Percentiles rank a stretch among this genome's conserved stretches.
Conservation (phyloP, 2,329 filamentous ascomycete species). For the Rhinocladiella mackenziei region DNA sequence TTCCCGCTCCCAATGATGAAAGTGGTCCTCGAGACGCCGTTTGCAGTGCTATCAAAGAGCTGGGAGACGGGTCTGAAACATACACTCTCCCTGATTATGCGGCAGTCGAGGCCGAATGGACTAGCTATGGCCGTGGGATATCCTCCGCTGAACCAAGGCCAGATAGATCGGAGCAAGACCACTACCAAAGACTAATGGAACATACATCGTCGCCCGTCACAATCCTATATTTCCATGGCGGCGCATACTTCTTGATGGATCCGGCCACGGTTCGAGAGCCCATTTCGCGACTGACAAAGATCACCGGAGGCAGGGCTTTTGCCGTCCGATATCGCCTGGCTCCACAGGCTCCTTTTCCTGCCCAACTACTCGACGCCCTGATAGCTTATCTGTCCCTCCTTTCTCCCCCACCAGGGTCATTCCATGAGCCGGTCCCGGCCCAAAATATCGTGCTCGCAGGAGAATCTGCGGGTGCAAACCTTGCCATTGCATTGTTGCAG, state of each 20-base stretch:
- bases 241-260: conserved; percentile 45
- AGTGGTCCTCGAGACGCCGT: conserved; percentile 31
- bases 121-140: conserved; percentile 40
- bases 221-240: conserved; percentile 47
- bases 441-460: conserved; percentile 45
- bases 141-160: conserved; percentile 38
- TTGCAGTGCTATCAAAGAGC: conserved; percentile 37
- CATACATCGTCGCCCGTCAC: conserved; percentile 41
- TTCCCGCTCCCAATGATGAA: conserved; percentile 54
- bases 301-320: conserved; percentile 38
- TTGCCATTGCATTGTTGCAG: conserved; percentile 41
- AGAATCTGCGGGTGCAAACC: conserved; percentile 46
- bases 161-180: conserved; percentile 42
- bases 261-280: conserved; percentile 41
- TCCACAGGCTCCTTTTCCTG: conserved; percentile 47
- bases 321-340: conserved; percentile 47
- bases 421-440: conserved; percentile 42
- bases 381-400: conserved; percentile 47
- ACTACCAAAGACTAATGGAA: conserved; percentile 40
- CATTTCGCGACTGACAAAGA: conserved; percentile 38
- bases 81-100: conserved; percentile 37
- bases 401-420: conserved; percentile 41
- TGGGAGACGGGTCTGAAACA: conserved; percentile 39
- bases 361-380: conserved; percentile 45
- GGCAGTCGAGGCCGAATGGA: conserved; percentile 46